Evolutionary conservation across 2,329 filamentous ascomycete species (phyloP).

Genomic region (Cordyceps sp.): DNA sequence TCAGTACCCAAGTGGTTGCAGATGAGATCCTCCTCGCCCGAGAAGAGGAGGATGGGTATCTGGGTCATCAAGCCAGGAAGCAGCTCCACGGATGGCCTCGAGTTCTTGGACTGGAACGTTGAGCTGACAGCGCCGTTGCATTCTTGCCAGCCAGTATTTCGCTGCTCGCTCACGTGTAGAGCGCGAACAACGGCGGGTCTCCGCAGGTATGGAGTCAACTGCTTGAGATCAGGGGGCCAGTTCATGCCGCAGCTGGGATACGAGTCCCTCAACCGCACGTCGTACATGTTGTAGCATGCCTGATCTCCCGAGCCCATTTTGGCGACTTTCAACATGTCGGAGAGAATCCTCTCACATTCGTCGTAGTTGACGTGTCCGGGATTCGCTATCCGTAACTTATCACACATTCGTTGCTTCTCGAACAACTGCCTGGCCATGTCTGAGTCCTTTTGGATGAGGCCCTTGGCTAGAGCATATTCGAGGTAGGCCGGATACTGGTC

Average conservation of each 20-base stretch:
- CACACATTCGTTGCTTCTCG: conserved; percentile 50
- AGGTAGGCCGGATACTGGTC: conserved; percentile 87
- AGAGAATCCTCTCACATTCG: conserved; percentile 63
- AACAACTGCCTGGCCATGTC: conserved; percentile 50
- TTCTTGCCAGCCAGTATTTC: conserved; percentile 79
- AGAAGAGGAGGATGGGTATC: conserved; percentile 73
- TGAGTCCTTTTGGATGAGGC: conserved; percentile 52
- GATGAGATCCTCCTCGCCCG: conserved; percentile 83
- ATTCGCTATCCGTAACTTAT: conserved; percentile 36
- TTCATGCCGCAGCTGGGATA: conserved; percentile 88
- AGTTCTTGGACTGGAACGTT: conserved; percentile 54
- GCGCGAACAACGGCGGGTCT: conserved; percentile 63
- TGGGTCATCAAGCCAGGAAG: conserved; percentile 65
- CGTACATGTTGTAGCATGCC: conserved; percentile 89
- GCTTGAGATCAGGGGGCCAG: conserved; percentile 77
- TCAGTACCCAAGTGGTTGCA: conserved; percentile 97
- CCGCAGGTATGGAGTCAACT: conserved; percentile 72
- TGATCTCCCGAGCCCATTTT: conserved; percentile 33
- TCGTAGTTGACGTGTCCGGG: conserved; percentile 42
- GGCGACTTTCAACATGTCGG: conserved; percentile 53
- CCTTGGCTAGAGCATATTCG: conserved; percentile 61
- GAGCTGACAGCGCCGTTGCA: conserved; percentile 65
- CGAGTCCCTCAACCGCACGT: conserved; percentile 67
- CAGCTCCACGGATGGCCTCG: conserved; percentile 54
- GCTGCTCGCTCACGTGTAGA: conserved; percentile 67